These are phyloP conservation scores for Colletotrichum eleusines DNA, from an alignment of 2,329 filamentous ascomycete species.

Conservation along the genomic window DNA sequence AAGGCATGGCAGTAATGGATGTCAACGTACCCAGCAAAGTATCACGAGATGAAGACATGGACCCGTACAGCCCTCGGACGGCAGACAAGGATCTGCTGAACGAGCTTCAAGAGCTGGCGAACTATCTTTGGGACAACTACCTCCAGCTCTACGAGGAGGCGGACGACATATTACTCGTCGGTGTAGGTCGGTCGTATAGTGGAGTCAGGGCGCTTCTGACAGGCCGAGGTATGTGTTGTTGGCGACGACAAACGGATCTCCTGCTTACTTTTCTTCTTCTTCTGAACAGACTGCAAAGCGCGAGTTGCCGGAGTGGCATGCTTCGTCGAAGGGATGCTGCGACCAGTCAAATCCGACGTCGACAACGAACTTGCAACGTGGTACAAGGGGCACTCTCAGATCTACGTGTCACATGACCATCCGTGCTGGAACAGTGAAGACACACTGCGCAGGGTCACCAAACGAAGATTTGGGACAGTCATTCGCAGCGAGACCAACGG, in stretches of 20 bases:
- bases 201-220: conserved; percentile 86
- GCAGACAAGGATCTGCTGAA: conserved; percentile 64
- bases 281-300: conserved; percentile 68
- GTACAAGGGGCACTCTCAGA: conserved; percentile 85
- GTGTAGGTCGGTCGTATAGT: conserved; percentile 88
- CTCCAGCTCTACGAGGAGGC: conserved; percentile 80
- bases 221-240: conserved; percentile 72
- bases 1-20: conserved; percentile 88
- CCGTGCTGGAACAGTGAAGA: conserved; percentile 78
- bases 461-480: conserved; percentile 71
- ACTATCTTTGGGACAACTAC: conserved; percentile 97
- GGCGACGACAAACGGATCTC: background rate
- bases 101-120: conserved; percentile 79
- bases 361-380: conserved; percentile 80
- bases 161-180: conserved; percentile 85
- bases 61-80: conserved; percentile 59
- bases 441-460: conserved; percentile 68
- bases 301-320: conserved; percentile 80
- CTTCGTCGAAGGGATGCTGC: conserved; percentile 82
- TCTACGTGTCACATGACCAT: conserved; percentile 83
- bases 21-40: conserved; percentile 88
- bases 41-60: conserved; percentile 69
- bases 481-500: conserved; percentile 62
- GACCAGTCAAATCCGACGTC: conserved; percentile 82
- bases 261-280: conserved; percentile 1